phyloP scores from a whole-genome alignment of 1,284 basidiomycete genomes.

The Somion occarium region DNA sequence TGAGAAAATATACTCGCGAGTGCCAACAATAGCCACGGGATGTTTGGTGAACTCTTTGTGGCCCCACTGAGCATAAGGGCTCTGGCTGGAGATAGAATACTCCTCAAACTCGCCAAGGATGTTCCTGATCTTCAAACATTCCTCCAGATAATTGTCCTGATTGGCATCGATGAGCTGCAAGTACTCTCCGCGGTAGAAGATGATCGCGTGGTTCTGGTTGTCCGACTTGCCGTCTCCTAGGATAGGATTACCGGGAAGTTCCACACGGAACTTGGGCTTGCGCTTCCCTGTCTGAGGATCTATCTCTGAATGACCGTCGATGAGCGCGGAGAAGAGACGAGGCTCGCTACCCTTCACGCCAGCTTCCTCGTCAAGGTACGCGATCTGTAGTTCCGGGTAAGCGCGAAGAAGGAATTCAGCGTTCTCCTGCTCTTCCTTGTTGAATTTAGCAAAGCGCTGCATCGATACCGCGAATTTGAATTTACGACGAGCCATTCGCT shows the following conservation, averaged over 20 bases:
- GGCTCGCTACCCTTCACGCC: slow-evolving; percentile 87
- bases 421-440: slow-evolving; percentile 99
- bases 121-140: slow-evolving; percentile 98
- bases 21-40: slow-evolving; percentile 97
- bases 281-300: slow-evolving; percentile 86
- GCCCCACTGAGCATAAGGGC: slow-evolving; percentile 93
- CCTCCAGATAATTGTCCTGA: slow-evolving; percentile 99
- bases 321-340: slow-evolving; percentile 88
- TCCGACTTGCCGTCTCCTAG: slow-evolving; percentile 99
- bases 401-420: slow-evolving; percentile 97
- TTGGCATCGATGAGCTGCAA: slow-evolving; percentile 99
- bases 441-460: slow-evolving; percentile 99
- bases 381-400: slow-evolving; percentile 98
- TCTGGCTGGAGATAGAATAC: slow-evolving; percentile 86
- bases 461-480: slow-evolving; percentile 99
- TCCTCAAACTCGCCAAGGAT: slow-evolving; percentile 98
- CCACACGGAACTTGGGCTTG: slow-evolving; percentile 96
- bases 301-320: slow-evolving; percentile 97
- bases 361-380: slow-evolving; percentile 96
- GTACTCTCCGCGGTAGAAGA: slow-evolving; percentile 99
- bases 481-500: slow-evolving; percentile 96
- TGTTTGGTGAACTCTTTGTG: slow-evolving; percentile 88
- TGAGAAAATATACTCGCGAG: slow-evolving; percentile 99
- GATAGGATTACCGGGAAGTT: slow-evolving; percentile 99
- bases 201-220: slow-evolving; percentile 99